Percentiles rank a stretch among this genome's conserved stretches.
Conservation (phyloP, 257 asterid species). For the Asclepias syriaca region DNA sequence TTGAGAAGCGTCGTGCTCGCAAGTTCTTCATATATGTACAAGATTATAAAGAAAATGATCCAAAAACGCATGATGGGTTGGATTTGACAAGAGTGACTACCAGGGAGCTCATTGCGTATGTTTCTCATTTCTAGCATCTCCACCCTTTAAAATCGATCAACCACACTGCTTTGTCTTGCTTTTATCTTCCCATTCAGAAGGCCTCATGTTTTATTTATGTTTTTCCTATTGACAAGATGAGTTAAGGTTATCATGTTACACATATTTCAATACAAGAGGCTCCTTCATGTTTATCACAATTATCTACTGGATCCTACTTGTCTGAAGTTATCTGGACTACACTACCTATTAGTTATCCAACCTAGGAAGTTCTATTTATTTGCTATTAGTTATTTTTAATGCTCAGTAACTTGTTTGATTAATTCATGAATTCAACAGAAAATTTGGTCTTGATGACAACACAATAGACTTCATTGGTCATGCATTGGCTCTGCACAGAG, state of each 20-base stretch:
- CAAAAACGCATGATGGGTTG: slow-evolving; percentile 91
- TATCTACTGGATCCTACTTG: background rate
- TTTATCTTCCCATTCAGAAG: background rate
- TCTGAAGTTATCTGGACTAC: background rate
- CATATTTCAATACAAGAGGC: background rate
- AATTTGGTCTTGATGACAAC: slow-evolving; percentile 92
- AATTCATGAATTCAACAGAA: slow-evolving; percentile 34
- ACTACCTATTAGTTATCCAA: background rate
- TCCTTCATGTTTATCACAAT: background rate
- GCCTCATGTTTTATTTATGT: background rate
- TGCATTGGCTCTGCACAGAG: slow-evolving; percentile 85
- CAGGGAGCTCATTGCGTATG: slow-evolving; percentile 81
- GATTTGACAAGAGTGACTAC: slow-evolving; percentile 78
- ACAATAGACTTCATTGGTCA: slow-evolving; percentile 92
- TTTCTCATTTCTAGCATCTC: background rate
- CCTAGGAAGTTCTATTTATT: background rate
- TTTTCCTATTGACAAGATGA: background rate
- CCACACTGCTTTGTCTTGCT: background rate
- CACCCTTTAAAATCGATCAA: background rate
- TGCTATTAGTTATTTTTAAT: background rate
- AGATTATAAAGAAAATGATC: slow-evolving; percentile 72
- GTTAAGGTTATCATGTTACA: background rate
- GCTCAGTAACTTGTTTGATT: background rate
- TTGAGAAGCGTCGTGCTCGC: slow-evolving; percentile 95
- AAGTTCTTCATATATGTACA: slow-evolving; percentile 93